These are phyloP conservation scores for Kalmusia sp. DNA, from an alignment of 2,329 filamentous ascomycete species.

Conservation along the genomic window DNA sequence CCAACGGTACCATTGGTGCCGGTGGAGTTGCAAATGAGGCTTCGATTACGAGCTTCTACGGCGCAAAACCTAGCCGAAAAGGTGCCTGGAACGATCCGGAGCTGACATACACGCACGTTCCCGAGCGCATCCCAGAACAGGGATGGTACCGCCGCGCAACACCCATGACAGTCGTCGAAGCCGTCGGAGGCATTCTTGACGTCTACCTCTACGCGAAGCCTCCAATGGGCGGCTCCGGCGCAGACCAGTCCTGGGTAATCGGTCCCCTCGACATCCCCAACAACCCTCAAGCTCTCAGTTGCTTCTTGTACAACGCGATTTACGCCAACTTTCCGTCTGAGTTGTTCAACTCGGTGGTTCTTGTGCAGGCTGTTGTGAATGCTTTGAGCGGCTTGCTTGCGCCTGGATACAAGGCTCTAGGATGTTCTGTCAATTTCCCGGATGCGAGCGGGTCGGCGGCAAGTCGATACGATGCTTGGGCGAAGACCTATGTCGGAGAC, in stretches of 20 bases:
- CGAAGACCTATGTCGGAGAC: constrained; percentile 18
- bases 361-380: constrained; percentile 16
- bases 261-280: constrained; percentile 21
- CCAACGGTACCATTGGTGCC: constrained; percentile 28
- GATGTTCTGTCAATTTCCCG: constrained; percentile 20
- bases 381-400: constrained; percentile 15
- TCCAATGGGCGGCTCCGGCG: constrained; percentile 22
- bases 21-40: constrained; percentile 30
- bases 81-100: constrained; percentile 19
- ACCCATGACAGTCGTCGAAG: constrained; percentile 26
- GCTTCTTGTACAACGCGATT: constrained; percentile 27
- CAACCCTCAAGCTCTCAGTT: constrained; percentile 21
- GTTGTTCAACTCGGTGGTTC: constrained; percentile 17
- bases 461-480: constrained; percentile 13
- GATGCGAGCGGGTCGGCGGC: constrained; percentile 13
- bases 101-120: constrained; percentile 25
- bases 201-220: constrained; percentile 23
- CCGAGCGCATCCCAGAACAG: constrained; percentile 26
- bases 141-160: constrained; percentile 30
- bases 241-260: constrained; percentile 21
- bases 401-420: constrained; percentile 23
- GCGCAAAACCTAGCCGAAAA: constrained; percentile 18
- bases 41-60: constrained; percentile 31
- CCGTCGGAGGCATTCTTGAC: constrained; percentile 24
- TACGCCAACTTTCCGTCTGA: constrained; percentile 27